A percentile compares a stretch with the other conserved stretches of the same genome.
Evolutionary conservation across 805 yeast genomes (phyloP).

Genomic region (Hanseniaspora valbyensis): DNA sequence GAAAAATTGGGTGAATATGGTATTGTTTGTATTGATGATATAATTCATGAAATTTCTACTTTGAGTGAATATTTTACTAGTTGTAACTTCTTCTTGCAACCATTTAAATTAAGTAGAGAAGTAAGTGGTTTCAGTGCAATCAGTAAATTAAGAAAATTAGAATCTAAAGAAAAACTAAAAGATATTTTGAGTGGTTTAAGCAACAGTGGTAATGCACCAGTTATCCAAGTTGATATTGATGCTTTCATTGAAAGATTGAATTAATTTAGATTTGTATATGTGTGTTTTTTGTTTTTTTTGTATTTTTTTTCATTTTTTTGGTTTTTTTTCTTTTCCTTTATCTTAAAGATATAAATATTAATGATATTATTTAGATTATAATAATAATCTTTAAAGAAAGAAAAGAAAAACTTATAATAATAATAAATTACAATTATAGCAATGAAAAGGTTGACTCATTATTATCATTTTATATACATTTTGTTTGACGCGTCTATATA

Average conservation of each 20-base stretch:
- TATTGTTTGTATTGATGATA: constrained; percentile 68
- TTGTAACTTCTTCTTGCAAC: constrained; percentile 52
- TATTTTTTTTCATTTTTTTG: neutral
- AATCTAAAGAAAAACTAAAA: constrained; percentile 42
- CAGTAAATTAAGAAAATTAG: constrained; percentile 54
- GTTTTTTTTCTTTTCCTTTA: neutral
- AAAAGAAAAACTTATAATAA: no score
- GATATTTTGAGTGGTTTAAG: constrained; percentile 34
- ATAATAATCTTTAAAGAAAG: no score
- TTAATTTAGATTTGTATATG: constrained; percentile 24
- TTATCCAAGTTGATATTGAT: constrained; percentile 65
- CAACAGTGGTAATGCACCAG: constrained; percentile 53
- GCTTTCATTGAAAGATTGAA: constrained; percentile 55
- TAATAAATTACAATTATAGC: no score
- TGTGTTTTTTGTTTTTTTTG: neutral
- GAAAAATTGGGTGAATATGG: constrained; percentile 60
- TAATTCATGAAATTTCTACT: constrained; percentile 56
- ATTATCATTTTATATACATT: no score
- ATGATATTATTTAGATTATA: no score
- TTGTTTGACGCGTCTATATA: no score
- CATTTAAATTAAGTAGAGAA: constrained; percentile 59
- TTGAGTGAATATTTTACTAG: constrained; percentile 55
- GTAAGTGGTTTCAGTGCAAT: constrained; percentile 66
- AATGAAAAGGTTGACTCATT: no score
- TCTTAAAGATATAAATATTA: no score